These are phyloP conservation scores for Hypoxylon rubiginosum DNA, from an alignment of 2,329 filamentous ascomycete genomes.

Conservation along the genomic window DNA sequence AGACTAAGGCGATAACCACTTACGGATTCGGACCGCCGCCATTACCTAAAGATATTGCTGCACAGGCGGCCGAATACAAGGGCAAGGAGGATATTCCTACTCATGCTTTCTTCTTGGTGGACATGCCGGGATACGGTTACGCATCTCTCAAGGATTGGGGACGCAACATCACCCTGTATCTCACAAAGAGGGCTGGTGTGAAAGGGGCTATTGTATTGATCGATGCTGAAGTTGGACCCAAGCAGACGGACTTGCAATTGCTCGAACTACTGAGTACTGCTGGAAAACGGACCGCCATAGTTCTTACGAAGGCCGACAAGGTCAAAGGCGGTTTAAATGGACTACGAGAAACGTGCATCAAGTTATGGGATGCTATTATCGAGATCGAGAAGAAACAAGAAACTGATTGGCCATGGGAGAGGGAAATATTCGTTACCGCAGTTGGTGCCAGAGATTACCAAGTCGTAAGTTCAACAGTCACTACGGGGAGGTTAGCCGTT, in stretches of 20 bases:
- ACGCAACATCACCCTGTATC: conserved; percentile 64
- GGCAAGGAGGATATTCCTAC: conserved; percentile 57
- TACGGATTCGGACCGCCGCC: conserved; percentile 65
- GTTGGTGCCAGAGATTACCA: conserved; percentile 46
- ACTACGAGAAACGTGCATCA: conserved; percentile 46
- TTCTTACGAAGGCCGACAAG: conserved; percentile 72
- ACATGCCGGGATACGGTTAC: conserved; percentile 66
- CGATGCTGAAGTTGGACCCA: conserved; percentile 66
- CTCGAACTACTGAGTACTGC: conserved; percentile 62
- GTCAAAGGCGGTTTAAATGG: conserved; percentile 48
- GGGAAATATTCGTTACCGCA: conserved; percentile 51
- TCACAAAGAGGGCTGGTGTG: conserved; percentile 61
- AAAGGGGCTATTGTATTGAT: conserved; percentile 67
- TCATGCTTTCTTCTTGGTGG: conserved; percentile 64
- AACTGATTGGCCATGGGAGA: conserved; percentile 49
- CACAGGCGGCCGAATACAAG: conserved; percentile 39
- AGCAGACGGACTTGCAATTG: conserved; percentile 62
- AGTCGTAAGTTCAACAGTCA: conserved; percentile 43
- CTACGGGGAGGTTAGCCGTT: conserved; percentile 49
- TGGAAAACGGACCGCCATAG: conserved; percentile 61
- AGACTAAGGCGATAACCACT: conserved; percentile 68
- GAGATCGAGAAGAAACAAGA: conserved; percentile 39
- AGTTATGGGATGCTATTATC: conserved; percentile 47
- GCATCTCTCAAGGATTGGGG: conserved; percentile 65
- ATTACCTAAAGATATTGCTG: conserved; percentile 45